phyloP scores from a whole-genome alignment of 495 filamentous ascomycete genomes.

The Copromyces sp. region DNA sequence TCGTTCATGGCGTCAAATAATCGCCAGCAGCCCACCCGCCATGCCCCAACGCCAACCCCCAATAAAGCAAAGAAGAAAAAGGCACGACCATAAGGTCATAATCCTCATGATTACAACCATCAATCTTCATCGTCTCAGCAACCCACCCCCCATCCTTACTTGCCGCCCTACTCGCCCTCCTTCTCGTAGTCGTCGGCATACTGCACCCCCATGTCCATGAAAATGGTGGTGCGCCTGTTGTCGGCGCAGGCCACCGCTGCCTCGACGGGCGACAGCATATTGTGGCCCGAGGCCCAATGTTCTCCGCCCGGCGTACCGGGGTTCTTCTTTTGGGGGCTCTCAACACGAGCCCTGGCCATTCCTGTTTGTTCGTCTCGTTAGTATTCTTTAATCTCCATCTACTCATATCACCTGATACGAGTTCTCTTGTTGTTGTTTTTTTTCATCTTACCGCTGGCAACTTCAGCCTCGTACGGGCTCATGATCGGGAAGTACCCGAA shows the following conservation, averaged over 20 bases:
- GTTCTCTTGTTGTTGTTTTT: neutral
- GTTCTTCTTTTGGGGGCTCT: neutral
- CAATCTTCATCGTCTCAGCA: neutral
- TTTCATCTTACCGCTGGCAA: neutral
- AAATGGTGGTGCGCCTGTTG: neutral
- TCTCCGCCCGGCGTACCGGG: neutral
- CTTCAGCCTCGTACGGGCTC: conserved; percentile 15
- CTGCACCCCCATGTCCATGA: neutral
- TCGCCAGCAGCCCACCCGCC: neutral
- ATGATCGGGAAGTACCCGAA: conserved; percentile 10
- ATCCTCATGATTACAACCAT: neutral
- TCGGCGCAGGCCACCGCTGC: neutral
- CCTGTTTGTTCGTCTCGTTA: neutral
- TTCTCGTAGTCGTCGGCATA: neutral
- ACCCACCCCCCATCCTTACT: neutral
- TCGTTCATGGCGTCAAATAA: neutral
- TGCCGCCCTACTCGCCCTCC: neutral
- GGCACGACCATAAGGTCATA: neutral
- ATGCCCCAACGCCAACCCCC: neutral
- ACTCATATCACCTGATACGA: neutral
- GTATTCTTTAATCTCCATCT: neutral
- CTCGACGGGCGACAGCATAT: neutral
- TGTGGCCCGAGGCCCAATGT: neutral
- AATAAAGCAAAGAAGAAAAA: neutral
- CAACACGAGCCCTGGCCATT: neutral